Percentiles rank a stretch among this genome's conserved stretches.
phyloP scores from a whole-genome alignment of 352 stramenopile species.

The Globisporangium cederbergense region DNA sequence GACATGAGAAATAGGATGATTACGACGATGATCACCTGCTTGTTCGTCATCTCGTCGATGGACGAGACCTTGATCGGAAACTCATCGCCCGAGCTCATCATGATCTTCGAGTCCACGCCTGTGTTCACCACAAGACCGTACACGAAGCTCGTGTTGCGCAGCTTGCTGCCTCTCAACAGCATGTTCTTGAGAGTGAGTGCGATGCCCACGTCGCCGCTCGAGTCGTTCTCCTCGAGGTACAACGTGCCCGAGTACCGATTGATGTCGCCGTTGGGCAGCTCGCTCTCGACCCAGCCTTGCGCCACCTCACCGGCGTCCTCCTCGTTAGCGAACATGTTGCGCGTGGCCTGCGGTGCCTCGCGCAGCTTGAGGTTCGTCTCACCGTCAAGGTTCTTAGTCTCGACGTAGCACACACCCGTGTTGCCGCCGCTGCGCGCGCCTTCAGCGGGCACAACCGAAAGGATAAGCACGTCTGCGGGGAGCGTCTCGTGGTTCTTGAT shows the following conservation, averaged over 20 bases:
- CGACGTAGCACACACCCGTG: conserved; percentile 82
- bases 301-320: conserved; percentile 60
- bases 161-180: conserved; percentile 84
- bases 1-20: conserved; percentile 71
- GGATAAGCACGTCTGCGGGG: conserved; percentile 76
- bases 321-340: conserved; percentile 65
- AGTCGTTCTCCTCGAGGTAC: conserved; percentile 50
- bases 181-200: conserved; percentile 86
- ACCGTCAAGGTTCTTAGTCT: conserved; percentile 88
- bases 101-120: conserved; percentile 90
- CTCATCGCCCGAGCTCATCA: conserved; percentile 86
- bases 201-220: conserved; percentile 42
- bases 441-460: conserved; percentile 68
- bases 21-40: conserved; percentile 81
- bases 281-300: conserved; percentile 74
- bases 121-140: conserved; percentile 93
- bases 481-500: conserved; percentile 82
- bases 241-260: conserved; percentile 75
- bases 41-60: conserved; percentile 85
- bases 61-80: conserved; percentile 81
- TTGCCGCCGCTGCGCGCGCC: conserved; percentile 53
- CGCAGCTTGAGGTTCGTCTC: conserved; percentile 87
- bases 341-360: conserved; percentile 53
- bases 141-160: conserved; percentile 88
- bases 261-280: conserved; percentile 79